Conservation (phyloP, 768 basidiomycete species). For the Kwoniella newhampshirensis region DNA sequence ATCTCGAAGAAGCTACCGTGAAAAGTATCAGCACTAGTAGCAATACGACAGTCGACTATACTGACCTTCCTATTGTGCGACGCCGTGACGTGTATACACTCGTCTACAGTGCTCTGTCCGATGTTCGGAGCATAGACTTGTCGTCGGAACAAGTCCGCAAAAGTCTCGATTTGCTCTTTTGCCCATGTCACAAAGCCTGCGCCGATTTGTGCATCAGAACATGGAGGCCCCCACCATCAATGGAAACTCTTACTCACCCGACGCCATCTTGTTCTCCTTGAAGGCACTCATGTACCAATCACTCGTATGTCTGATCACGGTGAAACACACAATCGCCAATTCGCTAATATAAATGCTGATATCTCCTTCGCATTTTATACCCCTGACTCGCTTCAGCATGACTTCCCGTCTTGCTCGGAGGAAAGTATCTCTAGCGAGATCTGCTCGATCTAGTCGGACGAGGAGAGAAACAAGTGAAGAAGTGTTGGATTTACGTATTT, state of each 20-base stretch:
- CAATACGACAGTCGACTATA: not conserved
- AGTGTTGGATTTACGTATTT: constrained; percentile 73
- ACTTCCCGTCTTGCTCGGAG: constrained; percentile 73
- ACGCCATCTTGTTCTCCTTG: constrained; percentile 90
- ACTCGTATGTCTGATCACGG: constrained; percentile 91
- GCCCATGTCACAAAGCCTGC: constrained; percentile 94
- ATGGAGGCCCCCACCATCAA: no score
- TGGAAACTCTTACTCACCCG: no score
- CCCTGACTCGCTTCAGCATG: constrained; percentile 73
- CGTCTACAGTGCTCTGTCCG: constrained; percentile 68
- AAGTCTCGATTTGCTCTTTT: constrained; percentile 76
- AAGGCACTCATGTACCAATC: constrained; percentile 98
- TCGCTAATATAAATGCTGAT: constrained; percentile 81
- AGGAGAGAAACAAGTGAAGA: constrained; percentile 72
- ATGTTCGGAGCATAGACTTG: constrained; percentile 87
- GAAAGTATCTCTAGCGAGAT: constrained; percentile 79
- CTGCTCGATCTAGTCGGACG: constrained; percentile 69
- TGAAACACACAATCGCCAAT: constrained; percentile 84
- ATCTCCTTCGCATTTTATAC: constrained; percentile 86
- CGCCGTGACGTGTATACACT: constrained; percentile 73
- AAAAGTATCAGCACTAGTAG: not conserved
- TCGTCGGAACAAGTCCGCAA: constrained; percentile 78
- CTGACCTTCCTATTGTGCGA: constrained; percentile 79
- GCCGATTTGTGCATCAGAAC: not conserved
- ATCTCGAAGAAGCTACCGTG: constrained; percentile 75